Conservation (phyloP, 768 basidiomycete species). For the Crassisporium funariophilum region DNA sequence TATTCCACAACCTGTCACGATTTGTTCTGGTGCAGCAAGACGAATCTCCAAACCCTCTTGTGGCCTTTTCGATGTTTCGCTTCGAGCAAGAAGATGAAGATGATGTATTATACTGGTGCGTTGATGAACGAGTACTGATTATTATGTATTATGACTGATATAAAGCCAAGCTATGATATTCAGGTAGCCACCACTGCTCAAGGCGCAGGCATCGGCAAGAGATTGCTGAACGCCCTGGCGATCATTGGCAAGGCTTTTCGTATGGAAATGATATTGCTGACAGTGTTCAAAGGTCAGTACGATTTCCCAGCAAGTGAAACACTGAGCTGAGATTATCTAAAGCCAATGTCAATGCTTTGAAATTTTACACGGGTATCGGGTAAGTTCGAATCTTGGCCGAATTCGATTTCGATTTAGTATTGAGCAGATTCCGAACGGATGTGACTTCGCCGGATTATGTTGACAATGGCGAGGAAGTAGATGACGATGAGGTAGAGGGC, state of each 20-base stretch:
- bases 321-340: neutral
- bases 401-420: neutral
- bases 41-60: conserved; percentile 17
- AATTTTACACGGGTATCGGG: conserved; percentile 61
- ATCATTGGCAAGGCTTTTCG: conserved; percentile 50
- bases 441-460: conserved; percentile 48
- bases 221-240: conserved; percentile 50
- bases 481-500: conserved; percentile 31
- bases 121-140: no score
- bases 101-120: conserved; percentile 77
- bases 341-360: conserved; percentile 26
- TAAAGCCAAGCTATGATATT: conserved; percentile 87
- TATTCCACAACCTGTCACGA: conserved; percentile 62
- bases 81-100: conserved; percentile 70
- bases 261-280: conserved; percentile 76
- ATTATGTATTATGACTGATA: no score
- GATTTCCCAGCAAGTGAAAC: neutral
- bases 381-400: conserved; percentile 27
- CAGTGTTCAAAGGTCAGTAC: conserved; percentile 68
- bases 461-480: conserved; percentile 18
- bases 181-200: conserved; percentile 53
- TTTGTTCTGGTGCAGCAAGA: conserved; percentile 50
- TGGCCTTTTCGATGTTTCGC: conserved; percentile 62
- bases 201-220: conserved; percentile 60
- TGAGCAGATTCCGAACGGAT: conserved; percentile 55